Base-by-base conservation (phyloP, 805 yeast genomes). In the Candida odintsovae region DNA sequence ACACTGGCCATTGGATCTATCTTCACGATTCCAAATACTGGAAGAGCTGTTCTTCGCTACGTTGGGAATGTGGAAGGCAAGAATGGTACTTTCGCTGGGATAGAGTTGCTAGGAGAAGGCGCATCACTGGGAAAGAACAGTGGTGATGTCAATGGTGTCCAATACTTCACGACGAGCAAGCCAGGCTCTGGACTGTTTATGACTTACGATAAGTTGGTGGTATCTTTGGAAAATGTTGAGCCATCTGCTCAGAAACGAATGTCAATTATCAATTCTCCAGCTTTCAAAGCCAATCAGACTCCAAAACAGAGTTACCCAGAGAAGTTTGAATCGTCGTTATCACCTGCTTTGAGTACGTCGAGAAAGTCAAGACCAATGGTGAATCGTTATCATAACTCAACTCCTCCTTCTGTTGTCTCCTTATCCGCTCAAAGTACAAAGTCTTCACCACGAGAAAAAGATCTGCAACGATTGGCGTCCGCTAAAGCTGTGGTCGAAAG, bases 41-140 rank as follows among this genome's bases (percentile, higher is more conserved):
- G 86, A 21, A 66, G 68, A 37, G 97, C 90, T 1, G 70, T 81
- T 11, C 67, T 90, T 44, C 72, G 80, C 49, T 90, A 76, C 63
- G 71, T 82, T 19, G 99, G 97, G 1, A 65, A 74, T 2, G 87
- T 92, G 16, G 76, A 80, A 20, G 83, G 83, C 20, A 88, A 86
- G 58, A 65, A 67, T 7, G 96, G 96, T 0, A 70, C 73, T 11
- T 92, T 82, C 69, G 96, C 90, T 6, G 99, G 99, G 3, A 75
- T 92, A 6, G 97, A 92, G 62, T 68, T 92, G 38, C 57, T 80
- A n/a, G 90, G 86, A 2, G 82, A 80, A 1, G 75, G 78, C 37
- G 67, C 76, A 0, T 60, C 69, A 6, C 70, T 78, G 45, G 99
- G 99, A 20, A 86, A 88, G 63, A 94, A 92, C 59, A 77, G 80